Base-by-base conservation (phyloP, 2,329 filamentous ascomycete genomes). In the Hymenoscyphus infarciens region DNA sequence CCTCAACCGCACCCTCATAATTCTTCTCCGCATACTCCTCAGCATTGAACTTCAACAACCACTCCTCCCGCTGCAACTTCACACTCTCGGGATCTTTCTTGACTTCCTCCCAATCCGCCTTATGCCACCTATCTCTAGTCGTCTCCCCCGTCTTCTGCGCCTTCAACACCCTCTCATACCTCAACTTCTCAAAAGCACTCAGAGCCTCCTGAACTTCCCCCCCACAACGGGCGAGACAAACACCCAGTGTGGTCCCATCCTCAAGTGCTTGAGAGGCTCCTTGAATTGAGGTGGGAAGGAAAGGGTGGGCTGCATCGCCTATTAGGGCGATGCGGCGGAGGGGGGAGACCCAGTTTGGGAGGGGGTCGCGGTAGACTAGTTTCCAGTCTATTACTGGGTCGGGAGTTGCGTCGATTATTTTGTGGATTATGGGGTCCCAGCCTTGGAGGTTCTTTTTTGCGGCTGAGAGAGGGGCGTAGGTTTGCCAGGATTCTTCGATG, bases 301-400 rank as follows among this genome's bases (percentile, higher is more conserved):
- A 89, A 0, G 87, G 86, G 71, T 90, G 87, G 0, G 85, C 87
- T 0, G 87, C 86, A 68, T 90, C 87, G 0, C 87, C 87, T 0
- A 90, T 73, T 0, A 89, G 72, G 0, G 80, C 84, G 25, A 88
- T 72, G 6, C 62, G 29, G n/a, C 42, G 38, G 33, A 56, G 56
- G 25, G 59, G 59, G 4, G 62, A 64, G 13, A 65, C 61, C 72
- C 72, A 75, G 1, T 67, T 71, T 31, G 72, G 69, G 11, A 74
- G 64, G 0, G 73, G 69, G 62, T 73, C 62, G 67, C 69, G 55
- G 69, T 69, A 71, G 3, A 74, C 68, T 16, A 75, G 60, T 57
- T 74, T 73, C 69, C 70, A 75, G 42, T 75, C 72, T 13, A 70
- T 69, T 15, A 71, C 53, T 1, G 69, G 65, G 19, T 68, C 65